These are phyloP conservation scores for Pyricularia sp. DNA, from an alignment of 2,329 filamentous ascomycete genomes.

Conservation along the genomic window DNA sequence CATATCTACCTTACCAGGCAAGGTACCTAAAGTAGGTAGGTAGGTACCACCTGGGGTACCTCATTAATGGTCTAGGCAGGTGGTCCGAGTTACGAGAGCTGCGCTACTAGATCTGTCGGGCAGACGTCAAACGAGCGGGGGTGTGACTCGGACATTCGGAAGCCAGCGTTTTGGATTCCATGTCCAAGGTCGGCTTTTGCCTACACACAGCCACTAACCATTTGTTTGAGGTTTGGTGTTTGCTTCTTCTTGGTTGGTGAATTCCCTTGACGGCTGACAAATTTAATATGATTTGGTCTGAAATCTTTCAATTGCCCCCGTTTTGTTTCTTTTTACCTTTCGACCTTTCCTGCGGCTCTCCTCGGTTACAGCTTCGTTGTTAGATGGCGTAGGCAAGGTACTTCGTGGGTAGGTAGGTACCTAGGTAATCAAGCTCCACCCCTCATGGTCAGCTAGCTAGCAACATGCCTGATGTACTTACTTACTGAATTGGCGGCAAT, in stretches of 20 bases:
- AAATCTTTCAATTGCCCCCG: neutral
- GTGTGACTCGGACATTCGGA: neutral
- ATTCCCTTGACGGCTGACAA: neutral
- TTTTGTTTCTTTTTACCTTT: neutral
- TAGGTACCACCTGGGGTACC: too few relatives aligned
- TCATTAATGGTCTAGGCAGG: too few relatives aligned
- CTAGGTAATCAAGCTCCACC: neutral
- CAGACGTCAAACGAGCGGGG: neutral
- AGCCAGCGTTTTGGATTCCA: neutral
- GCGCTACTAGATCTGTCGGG: neutral
- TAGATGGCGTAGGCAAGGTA: neutral
- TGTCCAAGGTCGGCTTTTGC: neutral
- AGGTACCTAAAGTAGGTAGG: too few relatives aligned
- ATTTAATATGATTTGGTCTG: neutral
- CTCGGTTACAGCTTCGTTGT: neutral
- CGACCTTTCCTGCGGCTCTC: neutral
- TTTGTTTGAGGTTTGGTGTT: neutral
- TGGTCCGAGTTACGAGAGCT: neutral
- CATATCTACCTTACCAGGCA: too few relatives aligned
- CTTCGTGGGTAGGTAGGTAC: too few relatives aligned
- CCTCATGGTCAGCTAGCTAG: neutral
- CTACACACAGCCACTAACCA: neutral
- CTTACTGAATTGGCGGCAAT: neutral
- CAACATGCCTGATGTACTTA: neutral
- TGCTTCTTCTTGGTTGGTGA: neutral